A percentile compares a stretch with the other conserved stretches of the same genome.
Conservation (phyloP, 2,329 filamentous ascomycete species). For the Anisogramma anomala region DNA sequence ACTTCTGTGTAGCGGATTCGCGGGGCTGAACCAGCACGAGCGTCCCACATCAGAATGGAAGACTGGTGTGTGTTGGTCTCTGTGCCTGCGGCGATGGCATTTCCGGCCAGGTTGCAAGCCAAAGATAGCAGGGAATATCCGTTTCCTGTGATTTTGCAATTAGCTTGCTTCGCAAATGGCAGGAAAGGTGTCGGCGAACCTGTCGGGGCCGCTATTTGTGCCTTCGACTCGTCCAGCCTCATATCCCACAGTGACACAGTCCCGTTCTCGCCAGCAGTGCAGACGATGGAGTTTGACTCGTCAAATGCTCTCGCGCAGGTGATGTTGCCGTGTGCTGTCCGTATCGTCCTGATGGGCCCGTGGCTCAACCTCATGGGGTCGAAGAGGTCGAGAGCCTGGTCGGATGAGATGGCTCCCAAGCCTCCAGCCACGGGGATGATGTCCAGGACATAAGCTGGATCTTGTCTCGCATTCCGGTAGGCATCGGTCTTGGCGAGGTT, state of each 20-base stretch:
- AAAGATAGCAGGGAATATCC: conserved; percentile 50
- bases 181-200: conserved; percentile 22
- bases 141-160: conserved; percentile 26
- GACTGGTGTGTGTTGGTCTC: conserved; percentile 56
- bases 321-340: conserved; percentile 49
- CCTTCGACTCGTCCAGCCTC: conserved; percentile 30
- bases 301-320: conserved; percentile 50
- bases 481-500: conserved; percentile 28
- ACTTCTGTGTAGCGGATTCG: conserved; percentile 49
- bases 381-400: conserved; percentile 54
- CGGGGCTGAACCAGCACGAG: conserved; percentile 36
- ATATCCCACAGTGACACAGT: conserved; percentile 55
- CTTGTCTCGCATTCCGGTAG: conserved; percentile 28
- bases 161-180: conserved; percentile 6
- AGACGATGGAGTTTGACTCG: conserved; percentile 40
- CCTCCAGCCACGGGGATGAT: conserved; percentile 35
- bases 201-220: conserved; percentile 33
- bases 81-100: conserved; percentile 59
- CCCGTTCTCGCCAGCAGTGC: conserved; percentile 63
- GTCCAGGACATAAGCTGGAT: conserved; percentile 45
- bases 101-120: conserved; percentile 44
- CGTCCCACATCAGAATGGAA: conserved; percentile 52
- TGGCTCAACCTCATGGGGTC: conserved; percentile 44
- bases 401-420: conserved; percentile 53
- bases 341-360: conserved; percentile 36